Percentiles rank a stretch among this genome's conserved stretches.
Evolutionary conservation across 495 filamentous ascomycete species (phyloP).

Genomic region (Penicillium ucsense): DNA sequence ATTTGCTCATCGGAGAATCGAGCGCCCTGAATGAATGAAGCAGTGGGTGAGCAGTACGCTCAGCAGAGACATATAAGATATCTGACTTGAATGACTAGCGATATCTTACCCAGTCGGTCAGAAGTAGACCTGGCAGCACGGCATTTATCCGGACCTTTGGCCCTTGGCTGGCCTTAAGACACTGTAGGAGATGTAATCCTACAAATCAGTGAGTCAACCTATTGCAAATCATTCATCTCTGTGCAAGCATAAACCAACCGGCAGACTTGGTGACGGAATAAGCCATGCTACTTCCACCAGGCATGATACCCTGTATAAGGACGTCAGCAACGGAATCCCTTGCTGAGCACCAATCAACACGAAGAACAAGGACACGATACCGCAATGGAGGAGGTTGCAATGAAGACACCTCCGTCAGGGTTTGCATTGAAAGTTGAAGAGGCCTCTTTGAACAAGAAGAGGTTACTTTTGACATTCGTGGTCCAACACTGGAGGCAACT

Average conservation of each 20-base stretch:
- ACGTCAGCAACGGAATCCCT: neutral
- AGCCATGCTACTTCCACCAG: constrained; percentile 1
- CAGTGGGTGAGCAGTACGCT: neutral
- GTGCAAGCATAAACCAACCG: neutral
- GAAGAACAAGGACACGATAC: neutral
- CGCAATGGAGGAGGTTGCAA: constrained; percentile 2
- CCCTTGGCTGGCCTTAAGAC: neutral
- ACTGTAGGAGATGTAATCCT: constrained; percentile 1
- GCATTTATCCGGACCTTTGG: constrained; percentile 1
- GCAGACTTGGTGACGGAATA: constrained; percentile 2
- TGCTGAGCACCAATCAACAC: neutral
- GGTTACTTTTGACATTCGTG: constrained; percentile 2
- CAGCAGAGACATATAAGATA: neutral
- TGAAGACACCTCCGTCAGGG: constrained; percentile 1
- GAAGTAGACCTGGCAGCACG: neutral
- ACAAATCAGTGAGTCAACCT: neutral
- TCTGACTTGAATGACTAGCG: too few relatives aligned
- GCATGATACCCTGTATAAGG: neutral
- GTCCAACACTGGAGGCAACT: neutral
- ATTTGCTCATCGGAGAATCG: neutral
- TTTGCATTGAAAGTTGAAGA: constrained; percentile 1
- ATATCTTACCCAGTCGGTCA: neutral
- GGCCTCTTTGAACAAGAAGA: constrained; percentile 1
- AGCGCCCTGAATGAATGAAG: neutral
- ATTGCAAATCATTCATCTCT: neutral